A percentile compares a stretch with the other conserved stretches of the same genome.
phyloP scores from a whole-genome alignment of 2,329 filamentous ascomycete genomes.

The Claviceps pusilla region DNA sequence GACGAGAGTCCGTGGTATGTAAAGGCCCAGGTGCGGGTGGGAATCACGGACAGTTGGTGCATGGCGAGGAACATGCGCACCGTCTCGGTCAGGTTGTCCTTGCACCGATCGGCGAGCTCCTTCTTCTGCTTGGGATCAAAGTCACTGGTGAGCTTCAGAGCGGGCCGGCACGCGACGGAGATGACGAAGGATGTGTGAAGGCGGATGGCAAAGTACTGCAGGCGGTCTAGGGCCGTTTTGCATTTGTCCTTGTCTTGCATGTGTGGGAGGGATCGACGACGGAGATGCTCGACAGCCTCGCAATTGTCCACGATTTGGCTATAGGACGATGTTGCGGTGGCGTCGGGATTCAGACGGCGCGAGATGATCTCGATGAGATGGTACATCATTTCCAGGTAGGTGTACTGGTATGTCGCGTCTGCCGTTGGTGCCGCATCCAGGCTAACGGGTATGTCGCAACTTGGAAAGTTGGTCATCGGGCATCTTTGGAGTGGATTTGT shows the following conservation, averaged over 20 bases:
- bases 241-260: slow-evolving; percentile 46
- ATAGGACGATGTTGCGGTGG: slow-evolving; percentile 33
- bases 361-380: slow-evolving; percentile 48
- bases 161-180: slow-evolving; percentile 49
- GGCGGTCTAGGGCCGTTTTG: slow-evolving; percentile 45
- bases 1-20: slow-evolving; percentile 54
- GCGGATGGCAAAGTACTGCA: slow-evolving; percentile 50
- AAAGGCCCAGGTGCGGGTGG: slow-evolving; percentile 52
- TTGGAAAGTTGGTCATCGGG: slow-evolving; percentile 46
- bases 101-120: slow-evolving; percentile 42
- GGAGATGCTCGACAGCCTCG: slow-evolving; percentile 36
- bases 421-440: slow-evolving; percentile 18
- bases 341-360: slow-evolving; percentile 39
- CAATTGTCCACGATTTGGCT: slow-evolving; percentile 43
- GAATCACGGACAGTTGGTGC: slow-evolving; percentile 52
- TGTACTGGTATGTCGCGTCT: slow-evolving; percentile 27
- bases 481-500: slow-evolving; percentile 21
- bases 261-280: slow-evolving; percentile 32
- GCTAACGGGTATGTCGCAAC: slow-evolving; percentile 36
- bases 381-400: slow-evolving; percentile 52
- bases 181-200: slow-evolving; percentile 51
- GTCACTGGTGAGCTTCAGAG: slow-evolving; percentile 38
- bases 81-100: slow-evolving; percentile 47
- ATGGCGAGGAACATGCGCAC: slow-evolving; percentile 55
- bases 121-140: slow-evolving; percentile 38